Conservation (phyloP, 345 rosid species). For the Salix purpurea region DNA sequence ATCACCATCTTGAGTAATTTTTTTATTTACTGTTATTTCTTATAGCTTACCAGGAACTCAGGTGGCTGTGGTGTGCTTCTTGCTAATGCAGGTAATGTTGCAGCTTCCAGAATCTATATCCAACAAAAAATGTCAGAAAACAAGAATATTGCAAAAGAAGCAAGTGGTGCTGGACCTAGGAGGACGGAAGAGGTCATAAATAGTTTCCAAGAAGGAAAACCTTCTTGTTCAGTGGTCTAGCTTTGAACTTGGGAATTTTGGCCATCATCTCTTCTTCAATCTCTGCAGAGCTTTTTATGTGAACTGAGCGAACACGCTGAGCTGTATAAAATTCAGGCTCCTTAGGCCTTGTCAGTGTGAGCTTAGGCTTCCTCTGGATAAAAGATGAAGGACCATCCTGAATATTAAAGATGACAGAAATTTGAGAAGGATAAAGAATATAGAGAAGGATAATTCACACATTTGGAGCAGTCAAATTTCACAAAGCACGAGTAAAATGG, state of each 20-base stretch:
- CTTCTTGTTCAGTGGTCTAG: constrained; percentile 95
- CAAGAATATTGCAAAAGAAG: not conserved
- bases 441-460: not conserved
- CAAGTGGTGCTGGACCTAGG: not conserved
- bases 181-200: not conserved
- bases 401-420: constrained; percentile 6
- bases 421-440: not conserved
- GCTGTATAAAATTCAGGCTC: constrained; percentile 91
- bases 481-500: not conserved
- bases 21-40: not conserved
- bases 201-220: constrained; percentile 27
- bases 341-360: constrained; percentile 85
- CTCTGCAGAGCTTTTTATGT: constrained; percentile 81
- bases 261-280: constrained; percentile 99
- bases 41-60: constrained; percentile 65
- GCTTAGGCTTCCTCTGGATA: constrained; percentile 53
- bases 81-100: constrained; percentile 51
- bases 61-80: constrained; percentile 77
- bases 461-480: not conserved
- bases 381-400: constrained; percentile 24
- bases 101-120: constrained; percentile 69
- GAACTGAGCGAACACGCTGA: constrained; percentile 74
- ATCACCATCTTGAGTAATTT: not conserved
- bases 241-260: constrained; percentile 93
- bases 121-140: not conserved